Evolutionary conservation across 192 early-diverging fungal species (phyloP).

Genomic region (Umbelopsis sp.): DNA sequence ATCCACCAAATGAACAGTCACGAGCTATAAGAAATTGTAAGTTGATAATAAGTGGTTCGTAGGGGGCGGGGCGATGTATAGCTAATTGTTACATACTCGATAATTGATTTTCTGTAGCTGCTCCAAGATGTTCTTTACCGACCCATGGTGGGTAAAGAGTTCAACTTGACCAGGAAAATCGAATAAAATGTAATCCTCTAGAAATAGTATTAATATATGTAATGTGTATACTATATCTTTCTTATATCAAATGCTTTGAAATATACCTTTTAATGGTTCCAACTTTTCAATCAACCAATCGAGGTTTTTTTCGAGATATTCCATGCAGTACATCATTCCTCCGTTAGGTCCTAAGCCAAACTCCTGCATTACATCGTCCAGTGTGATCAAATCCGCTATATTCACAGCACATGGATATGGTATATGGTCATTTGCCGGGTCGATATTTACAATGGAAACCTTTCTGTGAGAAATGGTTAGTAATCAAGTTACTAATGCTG

Average conservation of each 20-base stretch:
- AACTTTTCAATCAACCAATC: constrained; percentile 89
- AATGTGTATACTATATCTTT: not conserved
- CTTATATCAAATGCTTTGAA: constrained; percentile 7
- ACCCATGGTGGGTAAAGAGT: constrained; percentile 91
- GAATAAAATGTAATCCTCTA: constrained; percentile 91
- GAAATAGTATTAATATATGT: not conserved
- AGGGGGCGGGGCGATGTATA: too few species aligned
- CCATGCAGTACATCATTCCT: constrained; percentile 95
- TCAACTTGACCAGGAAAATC: constrained; percentile 99
- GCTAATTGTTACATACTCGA: constrained; percentile 47
- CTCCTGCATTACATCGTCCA: constrained; percentile 93
- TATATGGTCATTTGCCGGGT: constrained; percentile 93
- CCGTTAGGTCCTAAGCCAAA: constrained; percentile 94
- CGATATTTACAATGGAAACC: constrained; percentile 93
- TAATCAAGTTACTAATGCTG: not conserved
- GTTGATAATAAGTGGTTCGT: not conserved
- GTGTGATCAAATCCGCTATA: constrained; percentile 87
- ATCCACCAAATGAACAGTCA: constrained; percentile 86
- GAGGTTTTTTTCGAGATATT: constrained; percentile 89
- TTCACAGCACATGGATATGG: constrained; percentile 82
- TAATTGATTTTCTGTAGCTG: constrained; percentile 70
- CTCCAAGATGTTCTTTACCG: constrained; percentile 77
- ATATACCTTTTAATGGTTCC: constrained; percentile 44
- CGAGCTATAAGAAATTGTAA: constrained; percentile 49
- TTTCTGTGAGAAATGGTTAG: constrained; percentile 44